A percentile compares a stretch with the other conserved stretches of the same genome.
Conservation (phyloP, 768 basidiomycete genomes). For the Calocera viscosa region DNA sequence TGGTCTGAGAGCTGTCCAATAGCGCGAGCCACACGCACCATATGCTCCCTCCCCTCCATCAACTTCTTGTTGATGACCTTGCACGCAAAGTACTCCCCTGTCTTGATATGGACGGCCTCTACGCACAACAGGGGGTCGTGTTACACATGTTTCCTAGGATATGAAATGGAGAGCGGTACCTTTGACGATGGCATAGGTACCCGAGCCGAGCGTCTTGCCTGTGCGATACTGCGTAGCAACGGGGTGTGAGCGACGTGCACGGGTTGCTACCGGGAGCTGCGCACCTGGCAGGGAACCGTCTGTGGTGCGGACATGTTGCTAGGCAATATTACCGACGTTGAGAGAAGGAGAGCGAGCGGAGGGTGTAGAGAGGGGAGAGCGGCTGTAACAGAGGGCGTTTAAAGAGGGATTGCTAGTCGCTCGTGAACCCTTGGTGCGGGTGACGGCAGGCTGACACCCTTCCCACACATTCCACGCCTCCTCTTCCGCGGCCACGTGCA, state of each 20-base stretch:
- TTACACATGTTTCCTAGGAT: not conserved
- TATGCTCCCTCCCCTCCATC: slow-evolving; percentile 95
- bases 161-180: slow-evolving; percentile 14
- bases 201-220: slow-evolving; percentile 76
- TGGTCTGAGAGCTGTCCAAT: not conserved
- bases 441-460: not conserved
- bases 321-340: not conserved
- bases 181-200: slow-evolving; percentile 90
- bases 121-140: slow-evolving; percentile 9
- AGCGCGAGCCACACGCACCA: slow-evolving; percentile 45
- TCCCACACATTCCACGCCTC: not conserved
- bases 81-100: slow-evolving; percentile 90
- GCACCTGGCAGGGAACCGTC: slow-evolving; percentile 29
- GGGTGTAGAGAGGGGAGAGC: not conserved
- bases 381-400: not conserved
- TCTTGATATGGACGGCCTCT: slow-evolving; percentile 88
- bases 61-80: slow-evolving; percentile 99
- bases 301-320: slow-evolving; percentile 13
- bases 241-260: not conserved
- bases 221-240: slow-evolving; percentile 54
- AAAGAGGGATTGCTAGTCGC: not conserved
- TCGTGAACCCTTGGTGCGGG: not conserved
- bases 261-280: not conserved
- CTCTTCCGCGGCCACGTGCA: not conserved
- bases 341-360: not conserved